Evolutionary conservation across 441 rosid genomes (phyloP).

Genomic region (Viola pubescens): DNA sequence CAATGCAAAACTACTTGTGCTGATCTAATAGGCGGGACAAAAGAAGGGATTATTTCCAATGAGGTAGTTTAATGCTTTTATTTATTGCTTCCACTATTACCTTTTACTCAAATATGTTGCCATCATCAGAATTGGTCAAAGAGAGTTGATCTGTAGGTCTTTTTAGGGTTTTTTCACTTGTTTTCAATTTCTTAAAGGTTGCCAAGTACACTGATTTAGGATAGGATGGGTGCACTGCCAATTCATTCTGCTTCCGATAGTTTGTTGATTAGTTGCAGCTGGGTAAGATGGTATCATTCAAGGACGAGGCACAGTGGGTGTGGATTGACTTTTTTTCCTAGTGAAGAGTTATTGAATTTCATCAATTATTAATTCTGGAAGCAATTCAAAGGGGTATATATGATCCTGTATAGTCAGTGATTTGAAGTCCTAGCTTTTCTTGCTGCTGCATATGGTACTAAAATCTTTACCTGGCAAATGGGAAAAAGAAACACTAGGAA

Average conservation of each 20-base stretch:
- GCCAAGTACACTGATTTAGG: background rate
- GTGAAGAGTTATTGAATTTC: too few species aligned
- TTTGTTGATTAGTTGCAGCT: conserved; percentile 1
- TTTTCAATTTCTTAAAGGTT: background rate
- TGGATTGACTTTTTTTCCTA: too few species aligned
- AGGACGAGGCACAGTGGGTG: background rate
- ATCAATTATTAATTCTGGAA: too few species aligned
- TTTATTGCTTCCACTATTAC: background rate
- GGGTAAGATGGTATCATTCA: background rate
- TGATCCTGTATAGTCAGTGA: too few species aligned
- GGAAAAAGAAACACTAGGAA: too few species aligned
- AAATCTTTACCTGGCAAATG: too few species aligned
- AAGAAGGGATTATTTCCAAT: conserved; percentile 29
- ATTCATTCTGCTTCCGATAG: background rate
- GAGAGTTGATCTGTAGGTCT: background rate
- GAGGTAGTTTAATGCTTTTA: conserved; percentile 45
- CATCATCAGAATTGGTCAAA: background rate
- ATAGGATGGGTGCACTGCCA: background rate
- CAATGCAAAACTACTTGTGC: conserved; percentile 20
- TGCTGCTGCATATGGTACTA: too few species aligned
- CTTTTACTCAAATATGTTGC: background rate
- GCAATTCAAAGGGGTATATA: too few species aligned
- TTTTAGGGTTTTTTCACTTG: background rate
- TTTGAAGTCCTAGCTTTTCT: too few species aligned
- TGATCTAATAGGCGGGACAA: conserved; percentile 25